Base-by-base conservation (phyloP, 257 asterid species). In the Cynanchum wilfordii region DNA sequence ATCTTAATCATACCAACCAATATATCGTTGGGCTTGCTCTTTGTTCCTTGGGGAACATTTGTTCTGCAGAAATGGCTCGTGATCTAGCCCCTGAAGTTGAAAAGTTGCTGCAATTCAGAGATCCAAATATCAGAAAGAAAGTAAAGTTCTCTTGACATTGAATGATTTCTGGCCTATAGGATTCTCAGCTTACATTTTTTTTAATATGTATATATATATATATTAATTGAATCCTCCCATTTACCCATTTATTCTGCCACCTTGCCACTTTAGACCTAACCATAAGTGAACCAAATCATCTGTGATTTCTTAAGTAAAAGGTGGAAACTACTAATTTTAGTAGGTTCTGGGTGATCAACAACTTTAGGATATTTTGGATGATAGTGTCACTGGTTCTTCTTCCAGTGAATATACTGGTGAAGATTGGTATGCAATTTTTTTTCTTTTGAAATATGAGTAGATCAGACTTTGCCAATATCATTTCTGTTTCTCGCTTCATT, bases 61-160 rank as follows among this genome's bases (percentile, higher is more conserved):
- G 99, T 81, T 95, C 99, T 76, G 98, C 97, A 71, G 99, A 95
- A 86, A 95, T 95, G 99, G 99, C 99, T 79, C 99, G 99, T 60
- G 99, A 95, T 81, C 97, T 95, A 80, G 98, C 99, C 59, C 98
- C 97, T 40, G 99, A 95, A 79, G 99, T 95, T 40, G 97, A 95
- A 92, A 84, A 97, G 75, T 81, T 95, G 77, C 90, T 95, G 66
- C 93, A 92, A 80, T 95, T 95, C 77, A 87, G 96, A 82, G 99
- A 95, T 89, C 98, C 99, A 79, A 95, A 95, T 80, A 72, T 92
- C 79, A 86, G 99, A 84, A 95, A 95, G 86, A 95, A 95, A 88
- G 99, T 87, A 86, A 84, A 87, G 67, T 45, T 17, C 66, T 69
- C 45, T 27, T 33, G 64, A 44, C 68, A 50, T 73, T 51, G 56